Percentiles rank a stretch among this genome's conserved stretches.
phyloP scores from a whole-genome alignment of 345 rosid genomes.

The Mangifera indica region DNA sequence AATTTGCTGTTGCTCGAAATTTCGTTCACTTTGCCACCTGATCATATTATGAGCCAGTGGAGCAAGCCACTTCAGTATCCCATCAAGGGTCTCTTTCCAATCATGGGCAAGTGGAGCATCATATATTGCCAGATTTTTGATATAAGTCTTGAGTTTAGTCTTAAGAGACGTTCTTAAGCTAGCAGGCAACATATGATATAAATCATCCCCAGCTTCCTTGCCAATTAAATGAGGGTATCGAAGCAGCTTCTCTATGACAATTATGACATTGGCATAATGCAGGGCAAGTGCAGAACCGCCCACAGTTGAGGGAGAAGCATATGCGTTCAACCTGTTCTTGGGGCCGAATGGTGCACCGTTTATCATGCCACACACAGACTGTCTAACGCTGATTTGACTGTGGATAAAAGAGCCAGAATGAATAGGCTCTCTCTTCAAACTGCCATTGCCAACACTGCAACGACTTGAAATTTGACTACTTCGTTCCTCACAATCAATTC shows the following conservation, averaged over 20 bases:
- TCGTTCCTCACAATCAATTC: slow-evolving; percentile 33
- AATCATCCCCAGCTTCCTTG: slow-evolving; percentile 90
- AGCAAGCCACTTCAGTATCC: slow-evolving; percentile 79
- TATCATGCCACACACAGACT: slow-evolving; percentile 19
- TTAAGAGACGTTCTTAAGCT: slow-evolving; percentile 69
- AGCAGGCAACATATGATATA: slow-evolving; percentile 87
- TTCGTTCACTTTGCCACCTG: slow-evolving; percentile 92
- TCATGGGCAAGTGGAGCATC: slow-evolving; percentile 95
- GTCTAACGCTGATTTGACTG: slow-evolving; percentile 26
- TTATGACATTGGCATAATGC: slow-evolving; percentile 86
- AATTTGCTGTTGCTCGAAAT: slow-evolving; percentile 90
- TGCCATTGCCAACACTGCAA: slow-evolving; percentile 34
- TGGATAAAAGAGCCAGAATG: slow-evolving; percentile 29
- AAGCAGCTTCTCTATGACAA: slow-evolving; percentile 84
- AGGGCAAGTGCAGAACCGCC: slow-evolving; percentile 92
- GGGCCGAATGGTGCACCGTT: slow-evolving; percentile 42
- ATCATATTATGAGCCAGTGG: slow-evolving; percentile 96
- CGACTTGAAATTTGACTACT: slow-evolving; percentile 51
- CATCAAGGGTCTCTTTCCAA: slow-evolving; percentile 83
- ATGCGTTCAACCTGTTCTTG: slow-evolving; percentile 49
- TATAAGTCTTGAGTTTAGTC: slow-evolving; percentile 65
- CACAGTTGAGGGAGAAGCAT: slow-evolving; percentile 60
- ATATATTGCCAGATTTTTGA: slow-evolving; percentile 77
- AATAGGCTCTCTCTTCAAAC: slow-evolving; percentile 33
- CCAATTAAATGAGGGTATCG: slow-evolving; percentile 91